A percentile compares a stretch with the other conserved stretches of the same genome.
Evolutionary conservation across 805 yeast genomes (phyloP).

Genomic region (Starmerella sirachaensis): DNA sequence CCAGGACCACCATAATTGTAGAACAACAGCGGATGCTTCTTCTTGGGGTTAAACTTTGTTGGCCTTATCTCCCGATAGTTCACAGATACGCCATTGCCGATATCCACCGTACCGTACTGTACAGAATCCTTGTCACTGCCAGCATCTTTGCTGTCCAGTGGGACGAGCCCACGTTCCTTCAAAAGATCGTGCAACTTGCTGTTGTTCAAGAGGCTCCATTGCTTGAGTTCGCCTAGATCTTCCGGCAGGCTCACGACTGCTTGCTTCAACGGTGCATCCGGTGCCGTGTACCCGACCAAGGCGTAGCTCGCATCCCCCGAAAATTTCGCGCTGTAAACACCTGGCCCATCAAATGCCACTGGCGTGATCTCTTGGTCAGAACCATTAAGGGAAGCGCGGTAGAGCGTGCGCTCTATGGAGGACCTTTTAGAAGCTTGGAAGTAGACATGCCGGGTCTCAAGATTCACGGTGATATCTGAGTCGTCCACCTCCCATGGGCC

Average conservation of each 20-base stretch:
- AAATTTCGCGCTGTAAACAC: constrained; percentile 60
- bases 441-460: constrained; percentile 43
- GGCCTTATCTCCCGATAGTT: constrained; percentile 74
- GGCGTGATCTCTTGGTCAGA: constrained; percentile 32
- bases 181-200: constrained; percentile 21
- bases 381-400: constrained; percentile 49
- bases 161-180: constrained; percentile 29
- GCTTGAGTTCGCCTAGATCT: constrained; percentile 25
- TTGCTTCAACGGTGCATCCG: constrained; percentile 56
- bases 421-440: constrained; percentile 66
- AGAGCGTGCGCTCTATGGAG: constrained; percentile 74
- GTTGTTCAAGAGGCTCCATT: constrained; percentile 29
- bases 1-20: constrained; percentile 95
- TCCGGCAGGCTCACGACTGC: constrained; percentile 43
- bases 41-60: constrained; percentile 44
- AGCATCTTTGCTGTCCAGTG: too few relatives aligned
- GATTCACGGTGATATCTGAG: constrained; percentile 39
- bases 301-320: constrained; percentile 69
- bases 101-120: constrained; percentile 34
- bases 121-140: constrained; percentile 40
- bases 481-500: constrained; percentile 92
- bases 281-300: constrained; percentile 71
- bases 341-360: constrained; percentile 44
- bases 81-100: constrained; percentile 30
- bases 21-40: constrained; percentile 74